These are phyloP conservation scores for Protomyces arabidopsidicola DNA, from an alignment of 1,139 yeast species.

Conservation along the genomic window DNA sequence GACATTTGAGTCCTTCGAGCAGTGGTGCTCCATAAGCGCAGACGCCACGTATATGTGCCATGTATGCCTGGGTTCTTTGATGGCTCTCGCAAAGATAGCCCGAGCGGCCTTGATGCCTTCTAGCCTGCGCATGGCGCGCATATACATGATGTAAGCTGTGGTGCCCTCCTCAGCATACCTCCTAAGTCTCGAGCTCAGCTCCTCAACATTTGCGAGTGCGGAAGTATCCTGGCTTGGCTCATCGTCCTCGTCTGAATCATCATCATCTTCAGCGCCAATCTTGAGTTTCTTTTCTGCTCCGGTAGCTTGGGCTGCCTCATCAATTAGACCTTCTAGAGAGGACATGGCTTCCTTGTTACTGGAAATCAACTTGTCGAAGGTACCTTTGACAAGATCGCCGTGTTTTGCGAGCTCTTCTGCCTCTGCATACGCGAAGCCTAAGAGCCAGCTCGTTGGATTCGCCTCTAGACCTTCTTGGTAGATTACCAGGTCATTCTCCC, in stretches of 20 bases:
- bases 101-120: slow-evolving; percentile 45
- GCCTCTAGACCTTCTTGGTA: slow-evolving; percentile 56
- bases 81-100: slow-evolving; percentile 57
- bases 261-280: slow-evolving; percentile 1
- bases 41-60: slow-evolving; percentile 76
- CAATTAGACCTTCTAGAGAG: slow-evolving; percentile 35
- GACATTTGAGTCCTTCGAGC: slow-evolving; percentile 55
- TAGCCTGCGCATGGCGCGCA: slow-evolving; percentile 43
- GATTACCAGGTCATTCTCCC: slow-evolving; percentile 40
- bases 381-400: slow-evolving; percentile 50
- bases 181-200: slow-evolving; percentile 30
- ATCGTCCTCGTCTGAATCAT: background rate
- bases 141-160: slow-evolving; percentile 39
- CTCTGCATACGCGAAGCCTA: slow-evolving; percentile 67
- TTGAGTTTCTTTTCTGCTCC: slow-evolving; percentile 7
- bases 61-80: slow-evolving; percentile 62
- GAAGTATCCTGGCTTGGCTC: slow-evolving; percentile 1
- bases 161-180: slow-evolving; percentile 37
- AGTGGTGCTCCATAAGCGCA: slow-evolving; percentile 69
- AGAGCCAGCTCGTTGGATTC: slow-evolving; percentile 66
- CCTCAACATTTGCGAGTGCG: slow-evolving; percentile 2
- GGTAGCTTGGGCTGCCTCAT: slow-evolving; percentile 23
- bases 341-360: slow-evolving; percentile 34
- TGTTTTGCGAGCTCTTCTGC: slow-evolving; percentile 58
- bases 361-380: slow-evolving; percentile 50